A percentile compares a stretch with the other conserved stretches of the same genome.
These are phyloP conservation scores for Sugiyamaella lignohabitans DNA, from an alignment of 805 yeast species.

Conservation along the genomic window DNA sequence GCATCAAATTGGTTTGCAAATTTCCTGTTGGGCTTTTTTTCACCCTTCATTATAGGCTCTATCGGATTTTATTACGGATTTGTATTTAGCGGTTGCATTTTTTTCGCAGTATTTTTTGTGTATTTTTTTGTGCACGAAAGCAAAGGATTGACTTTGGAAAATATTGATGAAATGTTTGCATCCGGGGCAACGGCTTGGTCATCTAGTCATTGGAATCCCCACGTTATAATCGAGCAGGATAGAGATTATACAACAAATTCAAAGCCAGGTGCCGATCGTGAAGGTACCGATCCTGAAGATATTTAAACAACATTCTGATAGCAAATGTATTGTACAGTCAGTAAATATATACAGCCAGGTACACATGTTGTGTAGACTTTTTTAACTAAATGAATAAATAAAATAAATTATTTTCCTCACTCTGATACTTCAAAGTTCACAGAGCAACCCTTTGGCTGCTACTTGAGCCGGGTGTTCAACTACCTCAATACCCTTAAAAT, in stretches of 20 bases:
- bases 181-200: constrained; percentile 13
- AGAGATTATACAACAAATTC: no score
- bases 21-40: constrained; percentile 57
- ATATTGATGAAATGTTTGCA: constrained; percentile 38
- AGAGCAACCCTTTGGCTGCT: constrained; percentile 1
- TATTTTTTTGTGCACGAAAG: constrained; percentile 73
- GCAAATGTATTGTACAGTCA: no score
- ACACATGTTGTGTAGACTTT: no score
- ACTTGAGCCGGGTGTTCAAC: constrained; percentile 14
- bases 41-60: constrained; percentile 56
- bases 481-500: constrained; percentile 6
- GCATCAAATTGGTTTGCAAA: constrained; percentile 42
- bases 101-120: constrained; percentile 56
- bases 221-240: no score
- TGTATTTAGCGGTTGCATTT: constrained; percentile 54
- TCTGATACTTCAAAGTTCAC: neutral
- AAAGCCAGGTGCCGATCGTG: no score
- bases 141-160: constrained; percentile 74
- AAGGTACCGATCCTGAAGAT: no score
- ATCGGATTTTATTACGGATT: constrained; percentile 66
- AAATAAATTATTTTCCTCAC: no score
- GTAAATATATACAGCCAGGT: no score
- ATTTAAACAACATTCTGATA: no score
- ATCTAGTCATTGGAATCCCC: constrained; percentile 6
- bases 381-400: no score